Evolutionary conservation across 1,139 yeast species (phyloP), one percentile per base, ranked within the genome.

Genomic region (Saccharomyces uvarum): DNA sequence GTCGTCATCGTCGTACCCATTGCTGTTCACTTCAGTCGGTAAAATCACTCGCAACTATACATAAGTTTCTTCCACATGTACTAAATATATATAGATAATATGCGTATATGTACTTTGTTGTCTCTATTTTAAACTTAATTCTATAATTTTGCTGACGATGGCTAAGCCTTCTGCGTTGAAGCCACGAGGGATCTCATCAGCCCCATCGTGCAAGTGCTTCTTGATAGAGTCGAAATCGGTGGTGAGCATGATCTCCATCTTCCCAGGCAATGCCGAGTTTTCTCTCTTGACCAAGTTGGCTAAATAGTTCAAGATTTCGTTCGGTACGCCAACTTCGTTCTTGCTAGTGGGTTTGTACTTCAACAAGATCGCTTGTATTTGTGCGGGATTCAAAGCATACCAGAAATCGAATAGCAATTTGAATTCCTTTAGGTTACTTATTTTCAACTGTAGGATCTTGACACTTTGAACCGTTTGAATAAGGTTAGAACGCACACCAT

Each of bases 321-420:
- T 84, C 16, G 95, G 85, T 59, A 93, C 83, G 48, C 97, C 97
- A 4, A 89, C 82, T 74, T 93, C 98, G 68, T 90, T 90, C 68
- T 90, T 97, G 26, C 11, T 19, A 14, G 96, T 96, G 59, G 86
- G 87, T 60, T 83, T 83, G 70, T 93, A 93, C 71, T 88, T 95
- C 48, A 91, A 80, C 62, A 93, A 83, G 67, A 93, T 77, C 70
- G 88, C 87, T 73, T 93, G 98, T 61, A 93, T 84, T 76, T 93
- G 99, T 29, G 86, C 82, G 29, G 97, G 96, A 64, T 86, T 88
- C 74, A 93, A 80, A 7, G 93, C 86, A 78, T 90, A 89, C 75
- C 99, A 93, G 62, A 93, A 90, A 67, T 93, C 98, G 73, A 88
- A 88, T 59, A 93, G 86, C 56, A 93, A 87, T 63, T 86, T 93